Evolutionary conservation across 768 basidiomycete species (phyloP).

Genomic region (Podaxis sp.): DNA sequence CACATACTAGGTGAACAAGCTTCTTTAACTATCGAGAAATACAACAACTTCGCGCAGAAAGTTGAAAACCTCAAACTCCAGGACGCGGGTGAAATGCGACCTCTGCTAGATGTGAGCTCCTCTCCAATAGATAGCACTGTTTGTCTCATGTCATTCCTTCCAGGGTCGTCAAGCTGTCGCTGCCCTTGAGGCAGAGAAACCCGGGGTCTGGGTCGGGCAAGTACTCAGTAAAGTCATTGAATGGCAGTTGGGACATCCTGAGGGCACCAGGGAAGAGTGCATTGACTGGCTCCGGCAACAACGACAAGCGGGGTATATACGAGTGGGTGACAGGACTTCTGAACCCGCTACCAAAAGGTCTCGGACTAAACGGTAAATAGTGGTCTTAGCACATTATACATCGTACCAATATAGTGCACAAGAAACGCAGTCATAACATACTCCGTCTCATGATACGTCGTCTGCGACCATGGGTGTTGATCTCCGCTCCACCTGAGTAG

Average conservation of each 20-base stretch:
- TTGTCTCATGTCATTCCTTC: constrained; percentile 7
- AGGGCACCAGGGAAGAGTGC: constrained; percentile 66
- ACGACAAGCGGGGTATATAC: constrained; percentile 40
- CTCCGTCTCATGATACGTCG: background rate
- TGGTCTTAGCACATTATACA: background rate
- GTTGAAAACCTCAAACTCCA: constrained; percentile 65
- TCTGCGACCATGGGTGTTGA: background rate
- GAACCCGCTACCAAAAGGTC: constrained; percentile 39
- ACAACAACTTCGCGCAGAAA: constrained; percentile 62
- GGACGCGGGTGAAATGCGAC: constrained; percentile 61
- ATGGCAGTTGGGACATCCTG: constrained; percentile 86
- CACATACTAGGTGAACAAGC: constrained; percentile 41
- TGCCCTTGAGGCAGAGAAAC: constrained; percentile 50
- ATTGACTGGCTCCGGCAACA: constrained; percentile 65
- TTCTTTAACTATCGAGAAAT: constrained; percentile 50
- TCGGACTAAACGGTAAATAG: constrained; percentile 30
- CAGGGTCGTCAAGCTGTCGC: constrained; percentile 72
- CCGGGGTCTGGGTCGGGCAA: constrained; percentile 71
- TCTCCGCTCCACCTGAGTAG: background rate
- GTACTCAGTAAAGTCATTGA: constrained; percentile 67
- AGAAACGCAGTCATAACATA: background rate
- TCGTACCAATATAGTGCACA: background rate
- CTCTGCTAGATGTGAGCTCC: constrained; percentile 73
- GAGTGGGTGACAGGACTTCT: constrained; percentile 20
- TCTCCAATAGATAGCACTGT: background rate